Percentiles rank a stretch among this genome's conserved stretches.
phyloP scores from a whole-genome alignment of 208 protist species.

The Trypanosoma lewisi region DNA sequence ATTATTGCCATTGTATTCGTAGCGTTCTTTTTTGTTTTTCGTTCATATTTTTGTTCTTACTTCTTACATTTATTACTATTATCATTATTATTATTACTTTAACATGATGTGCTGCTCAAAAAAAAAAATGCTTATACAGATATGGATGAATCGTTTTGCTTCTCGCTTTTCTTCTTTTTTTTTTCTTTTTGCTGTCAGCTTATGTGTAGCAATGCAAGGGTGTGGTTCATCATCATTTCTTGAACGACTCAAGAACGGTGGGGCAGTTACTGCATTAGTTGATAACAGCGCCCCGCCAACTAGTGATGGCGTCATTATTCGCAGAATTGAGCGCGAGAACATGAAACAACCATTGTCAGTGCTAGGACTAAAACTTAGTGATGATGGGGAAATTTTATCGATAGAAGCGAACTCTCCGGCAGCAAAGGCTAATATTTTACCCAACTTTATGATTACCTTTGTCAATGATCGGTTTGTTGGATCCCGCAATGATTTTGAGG shows the following conservation, averaged over 20 bases:
- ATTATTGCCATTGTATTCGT: background rate
- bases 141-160: no score
- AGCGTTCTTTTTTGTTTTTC: slow-evolving; percentile 17
- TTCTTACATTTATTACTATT: no score
- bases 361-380: slow-evolving; percentile 61
- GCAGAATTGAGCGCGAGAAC: slow-evolving; percentile 57
- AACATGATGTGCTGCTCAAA: no score
- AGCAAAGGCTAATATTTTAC: slow-evolving; percentile 54
- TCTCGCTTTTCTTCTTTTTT: slow-evolving; percentile 9
- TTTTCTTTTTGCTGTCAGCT: slow-evolving; percentile 3
- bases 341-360: slow-evolving; percentile 47
- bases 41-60: slow-evolving; percentile 2
- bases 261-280: slow-evolving; percentile 24
- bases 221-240: slow-evolving; percentile 44
- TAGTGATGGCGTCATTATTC: slow-evolving; percentile 45
- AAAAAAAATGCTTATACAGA: no score
- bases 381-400: slow-evolving; percentile 59
- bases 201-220: slow-evolving; percentile 24
- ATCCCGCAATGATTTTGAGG: slow-evolving; percentile 46
- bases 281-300: slow-evolving; percentile 67
- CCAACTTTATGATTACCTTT: slow-evolving; percentile 66
- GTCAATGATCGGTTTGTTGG: slow-evolving; percentile 79
- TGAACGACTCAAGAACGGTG: slow-evolving; percentile 59
- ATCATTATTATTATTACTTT: slow-evolving; percentile 13
- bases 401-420: slow-evolving; percentile 47